These are phyloP conservation scores for Ciborinia camelliae DNA, from an alignment of 2,329 filamentous ascomycete species.

Conservation along the genomic window DNA sequence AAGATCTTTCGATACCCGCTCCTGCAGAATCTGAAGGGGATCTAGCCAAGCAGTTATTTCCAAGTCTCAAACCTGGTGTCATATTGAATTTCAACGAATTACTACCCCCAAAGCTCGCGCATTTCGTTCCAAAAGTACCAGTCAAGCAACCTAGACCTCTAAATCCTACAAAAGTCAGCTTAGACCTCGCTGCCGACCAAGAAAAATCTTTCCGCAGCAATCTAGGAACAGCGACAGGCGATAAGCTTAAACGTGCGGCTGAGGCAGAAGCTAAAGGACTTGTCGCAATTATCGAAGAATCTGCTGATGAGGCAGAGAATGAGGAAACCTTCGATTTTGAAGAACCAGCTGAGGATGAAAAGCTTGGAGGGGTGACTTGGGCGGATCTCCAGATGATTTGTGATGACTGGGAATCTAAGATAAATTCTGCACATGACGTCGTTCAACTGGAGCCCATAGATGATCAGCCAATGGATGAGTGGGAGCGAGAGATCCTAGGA, in stretches of 20 bases:
- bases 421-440: conserved; percentile 40
- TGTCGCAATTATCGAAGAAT: conserved; percentile 44
- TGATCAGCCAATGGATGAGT: conserved; percentile 54
- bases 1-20: conserved; percentile 62
- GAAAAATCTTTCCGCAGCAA: conserved; percentile 75
- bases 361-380: conserved; percentile 70
- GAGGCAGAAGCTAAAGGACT: conserved; percentile 49
- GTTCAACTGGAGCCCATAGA: conserved; percentile 35
- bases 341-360: conserved; percentile 54
- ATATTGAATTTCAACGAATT: conserved; percentile 78
- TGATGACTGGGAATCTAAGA: conserved; percentile 74
- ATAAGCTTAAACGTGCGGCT: conserved; percentile 55
- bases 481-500: conserved; percentile 56
- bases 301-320: conserved; percentile 40
- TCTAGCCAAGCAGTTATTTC: conserved; percentile 75
- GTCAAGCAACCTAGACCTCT: conserved; percentile 76
- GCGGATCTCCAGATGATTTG: conserved; percentile 82
- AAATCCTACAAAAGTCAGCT: conserved; percentile 79
- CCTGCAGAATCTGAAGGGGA: conserved; percentile 72
- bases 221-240: conserved; percentile 53
- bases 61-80: conserved; percentile 71
- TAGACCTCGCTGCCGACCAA: conserved; percentile 83
- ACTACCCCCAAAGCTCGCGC: conserved; percentile 74
- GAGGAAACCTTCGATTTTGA: conserved; percentile 51
- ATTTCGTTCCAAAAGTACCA: conserved; percentile 75